Evolutionary conservation across 441 rosid species (phyloP).

Genomic region (Euphorbia corollata): DNA sequence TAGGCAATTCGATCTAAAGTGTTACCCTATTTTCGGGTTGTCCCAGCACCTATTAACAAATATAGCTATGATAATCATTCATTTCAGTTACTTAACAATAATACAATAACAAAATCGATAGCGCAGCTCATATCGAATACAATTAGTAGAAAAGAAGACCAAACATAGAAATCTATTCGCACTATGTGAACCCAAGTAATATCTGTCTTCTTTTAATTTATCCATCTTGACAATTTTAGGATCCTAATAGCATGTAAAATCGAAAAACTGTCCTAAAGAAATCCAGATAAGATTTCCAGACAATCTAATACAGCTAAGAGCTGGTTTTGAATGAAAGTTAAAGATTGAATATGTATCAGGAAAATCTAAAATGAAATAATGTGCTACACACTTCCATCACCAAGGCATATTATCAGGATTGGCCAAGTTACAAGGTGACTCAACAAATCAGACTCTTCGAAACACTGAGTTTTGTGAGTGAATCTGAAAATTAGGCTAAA

Average conservation of each 20-base stretch:
- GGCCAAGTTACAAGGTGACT: not conserved
- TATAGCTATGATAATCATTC: not conserved
- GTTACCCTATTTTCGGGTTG: not conserved
- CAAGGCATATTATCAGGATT: not conserved
- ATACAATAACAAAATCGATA: not conserved
- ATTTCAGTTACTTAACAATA: not conserved
- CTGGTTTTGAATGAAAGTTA: not conserved
- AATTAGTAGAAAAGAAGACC: slow-evolving; percentile 4
- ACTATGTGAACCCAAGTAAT: not conserved
- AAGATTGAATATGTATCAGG: not conserved
- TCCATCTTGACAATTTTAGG: not conserved
- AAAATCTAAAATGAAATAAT: not conserved
- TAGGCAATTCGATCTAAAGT: not conserved
- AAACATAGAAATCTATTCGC: not conserved
- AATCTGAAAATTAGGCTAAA: not conserved
- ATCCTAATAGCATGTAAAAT: not conserved
- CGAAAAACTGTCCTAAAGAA: not conserved
- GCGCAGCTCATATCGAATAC: not conserved
- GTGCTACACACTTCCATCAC: not conserved
- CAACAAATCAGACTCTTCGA: not conserved
- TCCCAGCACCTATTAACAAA: not conserved
- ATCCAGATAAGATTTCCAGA: not conserved
- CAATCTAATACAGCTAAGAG: too few species aligned
- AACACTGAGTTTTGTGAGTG: not conserved
- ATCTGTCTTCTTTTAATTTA: not conserved